Conservation (phyloP, 345 rosid genomes). For the Citrus sinensis region DVS_A1.0 CM039166.1:4233001-4233500, state of each 20-base stretch:
- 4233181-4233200: no score
- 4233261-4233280: no score
- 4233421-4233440: not conserved
- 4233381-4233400: constrained; percentile 13
- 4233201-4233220: no score
- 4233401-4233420: constrained; percentile 16
- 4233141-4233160: no score
- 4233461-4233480: not conserved
- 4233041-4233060: no score
- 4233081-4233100: no score
- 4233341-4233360: not conserved
- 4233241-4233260: no score
- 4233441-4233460: not conserved
- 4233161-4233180: rapidly evolving
- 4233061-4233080: rapidly evolving
- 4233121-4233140: no score
- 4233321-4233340: not conserved
- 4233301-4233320: not conserved
- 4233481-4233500: not conserved
- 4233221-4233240: no score
- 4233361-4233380: constrained; percentile 16
- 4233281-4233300: not conserved
- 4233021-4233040: no score
- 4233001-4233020: no score
- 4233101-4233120: no score